Percentiles rank a stretch among this genome's conserved stretches.
These are phyloP conservation scores for Beta macrorhiza DNA, from an alignment of 179 eudicot species.

Conservation along the genomic window DNA sequence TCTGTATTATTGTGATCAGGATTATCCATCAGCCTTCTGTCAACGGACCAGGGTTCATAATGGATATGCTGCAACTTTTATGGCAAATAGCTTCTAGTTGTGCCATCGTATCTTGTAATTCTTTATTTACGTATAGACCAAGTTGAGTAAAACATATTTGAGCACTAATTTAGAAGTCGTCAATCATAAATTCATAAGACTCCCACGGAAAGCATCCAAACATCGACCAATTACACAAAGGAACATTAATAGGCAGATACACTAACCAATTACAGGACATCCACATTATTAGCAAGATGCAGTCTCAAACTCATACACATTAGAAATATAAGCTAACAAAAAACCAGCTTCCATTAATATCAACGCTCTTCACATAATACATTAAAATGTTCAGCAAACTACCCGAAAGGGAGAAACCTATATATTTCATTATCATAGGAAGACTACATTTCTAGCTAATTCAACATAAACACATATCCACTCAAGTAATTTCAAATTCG, in stretches of 20 bases:
- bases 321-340: neutral
- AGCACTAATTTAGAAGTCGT: neutral
- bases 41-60: slow-evolving; percentile 81
- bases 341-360: neutral
- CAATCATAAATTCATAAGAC: neutral
- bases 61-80: slow-evolving; percentile 67
- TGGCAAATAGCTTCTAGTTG: slow-evolving; percentile 89
- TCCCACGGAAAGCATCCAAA: neutral
- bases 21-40: slow-evolving; percentile 64
- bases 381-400: neutral
- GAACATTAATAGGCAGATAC: neutral
- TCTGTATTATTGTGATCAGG: slow-evolving; percentile 31
- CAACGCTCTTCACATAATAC: neutral
- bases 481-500: neutral
- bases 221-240: neutral
- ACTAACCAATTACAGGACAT: neutral
- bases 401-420: neutral
- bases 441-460: neutral
- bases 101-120: slow-evolving; percentile 81
- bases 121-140: slow-evolving; percentile 69
- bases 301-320: neutral
- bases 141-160: slow-evolving; percentile 1
- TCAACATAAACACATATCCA: neutral
- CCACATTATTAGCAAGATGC: neutral
- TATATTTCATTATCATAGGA: neutral